Evolutionary conservation across 768 basidiomycete genomes (phyloP), one percentile per base, ranked within the genome.

Genomic region (Pulveroboletus sp.): DNA sequence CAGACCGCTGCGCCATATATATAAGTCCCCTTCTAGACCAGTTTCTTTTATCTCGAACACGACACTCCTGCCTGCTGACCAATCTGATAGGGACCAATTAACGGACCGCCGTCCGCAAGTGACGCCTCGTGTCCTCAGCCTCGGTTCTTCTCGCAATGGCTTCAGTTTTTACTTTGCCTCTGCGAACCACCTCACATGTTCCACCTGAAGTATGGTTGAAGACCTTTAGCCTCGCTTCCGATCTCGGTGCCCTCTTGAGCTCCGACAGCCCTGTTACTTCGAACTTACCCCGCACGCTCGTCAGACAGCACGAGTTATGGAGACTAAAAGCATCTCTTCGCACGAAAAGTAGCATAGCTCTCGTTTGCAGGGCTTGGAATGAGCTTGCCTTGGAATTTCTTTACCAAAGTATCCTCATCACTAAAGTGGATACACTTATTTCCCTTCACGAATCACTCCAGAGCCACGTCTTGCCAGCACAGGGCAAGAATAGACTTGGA

Each of bases 161-260:
- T 11, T 46, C 45, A 7, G 18, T 37, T 39, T 39, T 30, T 17
- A 26, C 39, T 18, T 33, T 46, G 43, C 27, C 36, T 3, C 11
- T 26, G 12, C 52, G 35, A 12, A 32, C 33, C 1, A n/a, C 46
- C n/a, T 42, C 46, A 8, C 46, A 15, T 10, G 52, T 67, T 11
- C 64, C 64, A 27, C 63, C 66, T 17, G 66, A 66, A 51, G 46
- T 67, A 36, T 67, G 66, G 66, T 54, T 63, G 15, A 57, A 39
- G 37, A 56, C 67, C 28, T 67, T 67, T 42, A 15, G 31, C 31
- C 47, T 58, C 30, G 61, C 61, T 10, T 55, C 63, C 5, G 44
- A 54, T 32, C 18, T 57, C 6, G 55, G 40, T 11, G 39, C 39
- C 8, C 43, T 55, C 31, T 44, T 65, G 31, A 43, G 51, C 28